phyloP scores from a whole-genome alignment of 2,329 filamentous ascomycete genomes.

The Fusarium chuoi region DNA sequence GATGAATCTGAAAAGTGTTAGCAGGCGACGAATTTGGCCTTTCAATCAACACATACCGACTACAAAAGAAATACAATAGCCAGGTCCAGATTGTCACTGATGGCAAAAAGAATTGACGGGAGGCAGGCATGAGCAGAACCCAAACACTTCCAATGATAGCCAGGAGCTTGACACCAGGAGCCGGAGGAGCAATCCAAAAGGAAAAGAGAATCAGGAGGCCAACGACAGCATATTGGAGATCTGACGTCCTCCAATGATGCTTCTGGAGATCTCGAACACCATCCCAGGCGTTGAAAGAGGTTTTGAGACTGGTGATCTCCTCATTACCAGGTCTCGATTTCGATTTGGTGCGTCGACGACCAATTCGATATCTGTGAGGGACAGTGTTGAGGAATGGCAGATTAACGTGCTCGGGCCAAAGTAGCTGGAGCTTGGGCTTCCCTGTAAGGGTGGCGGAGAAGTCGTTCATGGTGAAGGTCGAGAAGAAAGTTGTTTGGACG shows the following conservation, averaged over 20 bases:
- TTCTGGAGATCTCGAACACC: constrained; percentile 79
- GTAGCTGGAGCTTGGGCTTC: constrained; percentile 55
- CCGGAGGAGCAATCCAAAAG: constrained; percentile 83
- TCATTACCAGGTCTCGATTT: constrained; percentile 56
- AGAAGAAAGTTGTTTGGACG: constrained; percentile 14
- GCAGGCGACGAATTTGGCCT: neutral
- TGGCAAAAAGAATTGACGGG: constrained; percentile 90
- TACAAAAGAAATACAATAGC: constrained; percentile 91
- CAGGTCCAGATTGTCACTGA: constrained; percentile 87
- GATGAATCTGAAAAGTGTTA: constrained; percentile 74
- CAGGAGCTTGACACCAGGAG: constrained; percentile 80
- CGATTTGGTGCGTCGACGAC: constrained; percentile 52
- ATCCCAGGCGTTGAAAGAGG: constrained; percentile 82
- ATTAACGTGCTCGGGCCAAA: constrained; percentile 55
- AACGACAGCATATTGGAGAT: constrained; percentile 85
- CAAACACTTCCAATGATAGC: constrained; percentile 73
- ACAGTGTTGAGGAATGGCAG: constrained; percentile 56
- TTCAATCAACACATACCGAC: constrained; percentile 73
- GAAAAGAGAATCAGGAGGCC: constrained; percentile 82
- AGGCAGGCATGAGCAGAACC: constrained; percentile 82
- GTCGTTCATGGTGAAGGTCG: constrained; percentile 51
- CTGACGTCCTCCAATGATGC: constrained; percentile 84
- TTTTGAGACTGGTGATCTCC: constrained; percentile 80
- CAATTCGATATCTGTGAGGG: constrained; percentile 53
- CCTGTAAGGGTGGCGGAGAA: constrained; percentile 50